Conservation (phyloP, 805 yeast genomes). For the Yamadazyma ubonensis region DNA sequence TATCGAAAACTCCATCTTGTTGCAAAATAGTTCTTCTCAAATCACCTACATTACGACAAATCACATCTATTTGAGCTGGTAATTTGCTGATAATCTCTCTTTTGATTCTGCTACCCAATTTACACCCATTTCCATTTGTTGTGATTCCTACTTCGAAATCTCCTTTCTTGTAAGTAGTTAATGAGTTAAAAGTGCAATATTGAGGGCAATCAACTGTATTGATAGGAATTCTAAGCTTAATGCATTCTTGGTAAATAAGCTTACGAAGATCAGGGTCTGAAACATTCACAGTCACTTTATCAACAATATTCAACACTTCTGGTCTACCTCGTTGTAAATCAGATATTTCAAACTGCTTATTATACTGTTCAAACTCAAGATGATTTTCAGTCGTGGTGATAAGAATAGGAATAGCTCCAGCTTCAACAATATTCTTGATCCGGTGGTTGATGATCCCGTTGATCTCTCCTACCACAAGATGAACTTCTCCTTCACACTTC, state of each 20-base stretch:
- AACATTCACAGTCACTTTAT: slow-evolving; percentile 70
- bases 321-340: slow-evolving; percentile 63
- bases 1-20: slow-evolving; percentile 53
- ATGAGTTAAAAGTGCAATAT: slow-evolving; percentile 69
- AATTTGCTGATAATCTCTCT: slow-evolving; percentile 65
- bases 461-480: slow-evolving; percentile 53
- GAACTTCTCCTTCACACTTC: slow-evolving; percentile 50
- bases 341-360: slow-evolving; percentile 28
- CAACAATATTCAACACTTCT: slow-evolving; percentile 65
- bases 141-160: slow-evolving; percentile 79
- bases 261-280: slow-evolving; percentile 30
- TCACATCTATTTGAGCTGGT: slow-evolving; percentile 68
- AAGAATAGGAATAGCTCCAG: slow-evolving; percentile 56
- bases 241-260: slow-evolving; percentile 52
- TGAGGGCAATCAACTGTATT: slow-evolving; percentile 75
- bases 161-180: slow-evolving; percentile 71
- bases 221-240: slow-evolving; percentile 69
- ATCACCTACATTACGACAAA: slow-evolving; percentile 68
- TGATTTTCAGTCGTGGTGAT: slow-evolving; percentile 30
- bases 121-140: slow-evolving; percentile 88
- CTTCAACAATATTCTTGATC: slow-evolving; percentile 44
- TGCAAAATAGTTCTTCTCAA: slow-evolving; percentile 56
- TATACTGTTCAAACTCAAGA: slow-evolving; percentile 10
- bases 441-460: slow-evolving; percentile 48
- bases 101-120: slow-evolving; percentile 75